Conservation (phyloP, 2,329 filamentous ascomycete species). For the Ceratocystiopsis minuta region DNA sequence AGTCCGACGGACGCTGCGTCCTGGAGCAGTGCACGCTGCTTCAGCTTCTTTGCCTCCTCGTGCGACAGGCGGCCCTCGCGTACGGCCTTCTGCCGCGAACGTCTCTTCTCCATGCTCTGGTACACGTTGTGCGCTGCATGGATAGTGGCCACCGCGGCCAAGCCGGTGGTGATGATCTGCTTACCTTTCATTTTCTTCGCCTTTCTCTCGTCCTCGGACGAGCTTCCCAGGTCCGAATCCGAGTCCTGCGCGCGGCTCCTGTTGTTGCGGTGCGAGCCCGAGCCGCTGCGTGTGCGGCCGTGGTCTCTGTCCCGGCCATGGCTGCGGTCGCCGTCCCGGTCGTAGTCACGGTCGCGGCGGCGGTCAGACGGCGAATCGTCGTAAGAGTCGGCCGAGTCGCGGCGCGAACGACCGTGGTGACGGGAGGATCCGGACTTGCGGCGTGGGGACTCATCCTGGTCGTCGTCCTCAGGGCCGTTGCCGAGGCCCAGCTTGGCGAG, state of each 20-base stretch:
- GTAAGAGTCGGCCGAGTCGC: conserved; percentile 21
- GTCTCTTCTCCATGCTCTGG: conserved; percentile 38
- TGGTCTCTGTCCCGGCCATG: conserved; percentile 14
- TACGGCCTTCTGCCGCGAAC: conserved; percentile 33
- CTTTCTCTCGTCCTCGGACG: conserved; percentile 35
- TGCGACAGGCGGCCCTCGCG: conserved; percentile 32
- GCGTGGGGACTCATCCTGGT: conserved; percentile 17
- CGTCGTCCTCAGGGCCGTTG: conserved; percentile 23
- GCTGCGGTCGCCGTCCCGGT: conserved; percentile 19
- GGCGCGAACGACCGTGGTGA: conserved; percentile 9
- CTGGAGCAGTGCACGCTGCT: conserved; percentile 36
- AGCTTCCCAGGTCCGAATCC: conserved; percentile 38
- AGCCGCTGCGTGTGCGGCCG: conserved; percentile 20
- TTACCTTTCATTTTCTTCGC: conserved; percentile 43
- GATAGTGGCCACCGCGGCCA: conserved; percentile 40
- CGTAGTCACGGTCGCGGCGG: conserved; percentile 13
- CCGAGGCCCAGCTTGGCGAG: conserved; percentile 45
- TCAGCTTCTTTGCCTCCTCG: conserved; percentile 36
- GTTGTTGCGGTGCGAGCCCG: conserved; percentile 15
- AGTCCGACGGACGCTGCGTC: conserved; percentile 41
- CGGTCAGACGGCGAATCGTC: conserved; percentile 22
- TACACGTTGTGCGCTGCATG: conserved; percentile 42
- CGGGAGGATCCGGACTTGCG: conserved; percentile 10
- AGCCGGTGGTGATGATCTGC: conserved; percentile 37
- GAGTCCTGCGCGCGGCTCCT: conserved; percentile 25